These are phyloP conservation scores for Paramecium pentaurelia DNA, from an alignment of 73 alveolate species.

Conservation along the genomic window DNA sequence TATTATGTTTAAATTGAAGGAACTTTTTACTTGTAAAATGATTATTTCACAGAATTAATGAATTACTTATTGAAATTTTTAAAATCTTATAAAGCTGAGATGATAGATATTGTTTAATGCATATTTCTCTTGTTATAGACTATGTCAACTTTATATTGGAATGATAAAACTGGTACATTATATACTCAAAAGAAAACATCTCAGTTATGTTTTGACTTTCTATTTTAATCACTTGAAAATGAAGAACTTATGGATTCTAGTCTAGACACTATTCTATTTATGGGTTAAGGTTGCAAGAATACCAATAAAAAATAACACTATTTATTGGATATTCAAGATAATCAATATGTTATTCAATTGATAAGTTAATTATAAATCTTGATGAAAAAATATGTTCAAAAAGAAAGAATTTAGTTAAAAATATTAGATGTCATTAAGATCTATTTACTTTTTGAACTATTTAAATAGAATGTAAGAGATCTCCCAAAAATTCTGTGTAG, in stretches of 20 bases:
- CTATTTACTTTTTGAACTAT: not conserved
- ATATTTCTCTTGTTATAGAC: not conserved
- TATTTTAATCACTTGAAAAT: not conserved
- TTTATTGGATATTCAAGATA: not conserved
- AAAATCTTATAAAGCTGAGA: not conserved
- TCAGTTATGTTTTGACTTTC: not conserved
- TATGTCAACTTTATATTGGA: not conserved
- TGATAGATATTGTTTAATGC: not conserved
- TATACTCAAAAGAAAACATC: not conserved
- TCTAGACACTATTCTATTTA: not conserved
- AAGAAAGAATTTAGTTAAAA: not conserved
- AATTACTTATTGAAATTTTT: not conserved
- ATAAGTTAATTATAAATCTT: not conserved
- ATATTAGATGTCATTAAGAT: not conserved
- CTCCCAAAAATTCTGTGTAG: slow-evolving; percentile 5
- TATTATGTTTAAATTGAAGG: not conserved
- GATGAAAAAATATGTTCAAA: not conserved
- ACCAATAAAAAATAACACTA: not conserved
- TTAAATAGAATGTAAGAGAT: not conserved
- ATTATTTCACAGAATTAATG: not conserved
- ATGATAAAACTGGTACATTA: not conserved
- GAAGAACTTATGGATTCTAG: not conserved
- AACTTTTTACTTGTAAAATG: not conserved
- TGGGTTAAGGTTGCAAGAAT: not conserved
- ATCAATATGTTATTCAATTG: not conserved